Base-by-base conservation (phyloP, 2,329 filamentous ascomycete species). In the Colletotrichum lindemuthianum region DNA sequence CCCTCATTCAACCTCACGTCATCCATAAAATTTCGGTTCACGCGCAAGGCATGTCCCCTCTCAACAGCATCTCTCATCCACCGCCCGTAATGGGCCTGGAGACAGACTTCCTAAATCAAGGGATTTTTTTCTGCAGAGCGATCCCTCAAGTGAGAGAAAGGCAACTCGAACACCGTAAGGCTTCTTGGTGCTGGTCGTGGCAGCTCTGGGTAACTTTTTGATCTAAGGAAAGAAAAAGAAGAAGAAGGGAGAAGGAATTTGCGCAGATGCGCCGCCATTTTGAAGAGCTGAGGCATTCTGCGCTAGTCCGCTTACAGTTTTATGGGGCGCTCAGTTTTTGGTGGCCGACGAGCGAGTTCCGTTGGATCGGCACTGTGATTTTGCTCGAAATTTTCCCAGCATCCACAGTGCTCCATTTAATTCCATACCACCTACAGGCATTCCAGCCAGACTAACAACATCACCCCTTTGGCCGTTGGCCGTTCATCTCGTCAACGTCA, bases 21-120 rank as follows among this genome's bases (percentile, higher is more conserved):
- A 24, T 24, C 24, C 24, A 24, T 24, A 24, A 5, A 24, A 24
- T 48, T 13, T 48, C 44, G 32, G 5, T 33, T 37, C 61, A 41
- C 55, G 50, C 45, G 13, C 34, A 32, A 64, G 68, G 70, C 34
- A 83, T 88, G 79, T 86, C 81, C 85, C 85, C 84, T 79, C 82
- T 86, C 83, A 81, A 86, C 85, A 84, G 84, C 86, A 85, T 86
- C 80, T 79, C 81, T 76, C 80, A 80, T 81, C 79, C 82, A 82
- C 78, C 77, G 72, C 77, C 75, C 75, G 72, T 75, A 68, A 72
- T 70, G 24, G 72, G 76, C 76, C 76, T 76, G 74, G 60, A 81
- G 83, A 76, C 75, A 86, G 81, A 86, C 84, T 88, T 88, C 86
- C 85, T 88, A 87, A 80, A 80, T 76, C 83, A 84, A 84, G 85